Percentiles rank a stretch among this genome's conserved stretches.
phyloP scores from a whole-genome alignment of 129 eudicot genomes.

The Rutidosis leptorrhynchoides region DNA sequence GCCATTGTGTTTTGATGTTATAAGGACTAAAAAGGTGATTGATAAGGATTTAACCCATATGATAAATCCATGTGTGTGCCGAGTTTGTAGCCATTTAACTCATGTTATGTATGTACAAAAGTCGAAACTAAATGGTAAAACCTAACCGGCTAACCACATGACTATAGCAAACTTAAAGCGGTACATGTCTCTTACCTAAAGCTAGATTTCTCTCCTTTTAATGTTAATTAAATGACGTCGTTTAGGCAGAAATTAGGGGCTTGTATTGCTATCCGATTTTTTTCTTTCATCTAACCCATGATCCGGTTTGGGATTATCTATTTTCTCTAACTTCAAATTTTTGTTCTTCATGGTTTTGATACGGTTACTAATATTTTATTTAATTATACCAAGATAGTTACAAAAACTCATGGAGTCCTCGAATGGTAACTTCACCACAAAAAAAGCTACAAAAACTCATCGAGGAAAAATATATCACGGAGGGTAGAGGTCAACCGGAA shows the following conservation, averaged over 20 bases:
- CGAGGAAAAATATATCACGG: no score
- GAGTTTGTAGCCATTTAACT: background rate
- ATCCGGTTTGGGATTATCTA: background rate
- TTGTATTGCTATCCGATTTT: background rate
- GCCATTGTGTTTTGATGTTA: constrained; percentile 4
- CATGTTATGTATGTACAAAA: background rate
- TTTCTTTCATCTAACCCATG: background rate
- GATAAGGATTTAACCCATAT: background rate
- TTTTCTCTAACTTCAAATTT: no score
- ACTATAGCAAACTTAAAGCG: background rate
- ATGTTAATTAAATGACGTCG: background rate
- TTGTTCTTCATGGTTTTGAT: background rate
- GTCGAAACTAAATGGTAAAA: background rate
- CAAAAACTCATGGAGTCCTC: no score
- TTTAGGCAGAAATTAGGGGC: background rate
- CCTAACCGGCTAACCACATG: background rate
- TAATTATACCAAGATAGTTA: no score
- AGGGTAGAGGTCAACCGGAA: no score
- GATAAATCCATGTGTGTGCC: background rate
- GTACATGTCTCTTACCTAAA: background rate
- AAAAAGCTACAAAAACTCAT: no score
- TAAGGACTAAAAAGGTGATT: background rate
- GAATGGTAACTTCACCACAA: no score
- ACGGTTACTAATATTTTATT: no score
- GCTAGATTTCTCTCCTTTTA: background rate